A percentile compares a stretch with the other conserved stretches of the same genome.
Conservation (phyloP, 768 basidiomycete species). For the Lactarius trivialis region DNA sequence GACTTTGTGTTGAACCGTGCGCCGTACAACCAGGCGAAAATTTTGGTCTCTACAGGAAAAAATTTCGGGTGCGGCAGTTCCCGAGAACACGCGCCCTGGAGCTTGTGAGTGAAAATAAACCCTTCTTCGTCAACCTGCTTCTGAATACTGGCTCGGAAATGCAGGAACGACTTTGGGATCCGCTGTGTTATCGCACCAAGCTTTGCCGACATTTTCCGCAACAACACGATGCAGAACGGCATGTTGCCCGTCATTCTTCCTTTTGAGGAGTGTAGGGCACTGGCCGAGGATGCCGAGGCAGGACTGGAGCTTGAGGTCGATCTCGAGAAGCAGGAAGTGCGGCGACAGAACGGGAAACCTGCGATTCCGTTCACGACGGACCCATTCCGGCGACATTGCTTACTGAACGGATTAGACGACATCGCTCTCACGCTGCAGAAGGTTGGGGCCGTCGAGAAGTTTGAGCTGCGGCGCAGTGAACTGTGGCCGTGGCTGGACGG, state of each 20-base stretch:
- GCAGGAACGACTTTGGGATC: constrained; percentile 56
- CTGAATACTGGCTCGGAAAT: background rate
- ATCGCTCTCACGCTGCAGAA: constrained; percentile 91
- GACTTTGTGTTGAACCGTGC: constrained; percentile 58
- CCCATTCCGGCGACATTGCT: constrained; percentile 85
- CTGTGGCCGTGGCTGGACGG: constrained; percentile 97
- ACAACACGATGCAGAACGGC: constrained; percentile 61
- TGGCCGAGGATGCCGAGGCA: constrained; percentile 46
- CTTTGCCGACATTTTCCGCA: constrained; percentile 59
- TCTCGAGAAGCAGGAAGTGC: constrained; percentile 51
- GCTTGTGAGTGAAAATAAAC: constrained; percentile 34
- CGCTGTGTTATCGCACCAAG: constrained; percentile 53
- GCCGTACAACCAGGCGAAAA: constrained; percentile 45
- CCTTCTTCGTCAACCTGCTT: background rate
- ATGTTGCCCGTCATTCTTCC: constrained; percentile 51
- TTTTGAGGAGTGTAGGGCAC: constrained; percentile 40
- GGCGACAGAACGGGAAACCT: constrained; percentile 59
- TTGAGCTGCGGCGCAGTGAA: constrained; percentile 72
- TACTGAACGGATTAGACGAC: constrained; percentile 94
- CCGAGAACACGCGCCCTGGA: constrained; percentile 58
- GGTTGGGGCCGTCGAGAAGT: constrained; percentile 59
- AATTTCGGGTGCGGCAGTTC: constrained; percentile 63
- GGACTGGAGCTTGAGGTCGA: constrained; percentile 52
- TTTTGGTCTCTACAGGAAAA: constrained; percentile 51
- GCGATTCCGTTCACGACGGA: constrained; percentile 77